Evolutionary conservation across 345 rosid genomes (phyloP), one percentile per base, ranked within the genome.

Genomic region (Citrus unshiu): DNA sequence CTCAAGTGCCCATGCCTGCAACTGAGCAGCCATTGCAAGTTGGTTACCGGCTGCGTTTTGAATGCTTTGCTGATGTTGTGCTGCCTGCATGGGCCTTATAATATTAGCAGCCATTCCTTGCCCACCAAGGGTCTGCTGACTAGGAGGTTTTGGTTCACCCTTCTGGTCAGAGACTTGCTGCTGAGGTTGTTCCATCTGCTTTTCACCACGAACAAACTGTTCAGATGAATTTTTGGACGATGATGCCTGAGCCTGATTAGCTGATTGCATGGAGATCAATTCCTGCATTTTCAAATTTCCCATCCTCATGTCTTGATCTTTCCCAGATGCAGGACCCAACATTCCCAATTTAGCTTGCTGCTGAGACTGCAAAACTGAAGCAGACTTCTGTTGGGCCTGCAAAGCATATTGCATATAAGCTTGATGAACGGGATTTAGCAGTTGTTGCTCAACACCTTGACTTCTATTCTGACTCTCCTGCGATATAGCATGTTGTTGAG

Each of bases 1-100:
- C 83, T 94, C 98, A 72, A 86, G 87, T 75, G 92, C 98, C 98
- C 94, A 93, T 63, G 97, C 92, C 82, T 91, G 98, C 87, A 91
- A 74, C 86, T 94, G 99, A 70, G 94, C 92, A 81, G 94, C 90
- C 85, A 91, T 71, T 34, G 90, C 92, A 9, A 87, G 86, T 83
- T 88, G 97, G 85, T 89, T 92, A 84, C 76, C 89, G 56, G 89
- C 89, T 84, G 88, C 74, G 79, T 86, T 91, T 77, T 87, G 93
- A 24, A 83, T 73, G 74, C 65, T 82, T 83, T 92, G 98, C 67
- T 84, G 92, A 77, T 80, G 58, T 79, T 86, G 97, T 74, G 89
- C 86, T 76, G 90, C 89, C 84, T 90, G 98, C 89, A 90, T 86
- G 16, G 91, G 91, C 88, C 97, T 89, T 7, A 77, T 81, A 12